Conservation (phyloP, 805 yeast species). For the Cyberlindnera misumaiensis region DNA sequence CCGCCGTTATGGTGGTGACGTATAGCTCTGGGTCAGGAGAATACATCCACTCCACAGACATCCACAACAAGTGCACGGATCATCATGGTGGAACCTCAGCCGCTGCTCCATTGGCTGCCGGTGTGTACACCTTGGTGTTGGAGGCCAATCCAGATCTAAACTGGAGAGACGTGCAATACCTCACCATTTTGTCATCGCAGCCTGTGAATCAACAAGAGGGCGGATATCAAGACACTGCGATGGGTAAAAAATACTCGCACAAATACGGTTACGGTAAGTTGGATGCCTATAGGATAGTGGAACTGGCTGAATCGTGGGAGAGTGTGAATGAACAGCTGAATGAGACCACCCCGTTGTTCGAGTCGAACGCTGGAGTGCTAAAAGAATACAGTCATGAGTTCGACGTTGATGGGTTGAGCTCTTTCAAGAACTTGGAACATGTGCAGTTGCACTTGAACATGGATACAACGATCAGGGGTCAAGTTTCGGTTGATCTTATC, state of each 20-base stretch:
- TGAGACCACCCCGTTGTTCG: conserved; percentile 25
- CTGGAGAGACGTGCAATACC: conserved; percentile 93
- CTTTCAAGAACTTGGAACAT: conserved; percentile 75
- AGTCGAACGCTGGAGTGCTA: conserved; percentile 5
- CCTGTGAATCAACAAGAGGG: conserved; percentile 63
- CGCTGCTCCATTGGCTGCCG: conserved; percentile 97
- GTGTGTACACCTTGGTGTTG: conserved; percentile 78
- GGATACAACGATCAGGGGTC: conserved; percentile 61
- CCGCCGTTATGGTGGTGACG: conserved; percentile 91
- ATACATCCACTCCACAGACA: conserved; percentile 83
- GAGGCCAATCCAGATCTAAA: conserved; percentile 81
- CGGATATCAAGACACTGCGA: conserved; percentile 65
- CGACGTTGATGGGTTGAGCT: conserved; percentile 46
- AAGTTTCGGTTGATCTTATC: conserved; percentile 50
- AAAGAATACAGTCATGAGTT: conserved; percentile 31
- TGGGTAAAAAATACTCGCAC: conserved; percentile 65
- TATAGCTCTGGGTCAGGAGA: conserved; percentile 90
- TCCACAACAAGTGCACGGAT: conserved; percentile 59
- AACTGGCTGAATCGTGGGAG: conserved; percentile 66
- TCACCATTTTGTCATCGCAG: conserved; percentile 64
- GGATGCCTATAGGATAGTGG: conserved; percentile 73
- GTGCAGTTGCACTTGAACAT: conserved; percentile 75
- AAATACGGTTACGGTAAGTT: conserved; percentile 88
- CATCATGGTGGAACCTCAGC: conserved; percentile 96
- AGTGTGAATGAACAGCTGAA: conserved; percentile 91